Conservation (phyloP, 2,329 filamentous ascomycete species). For the Aspergillus sclerotialis region DNA sequence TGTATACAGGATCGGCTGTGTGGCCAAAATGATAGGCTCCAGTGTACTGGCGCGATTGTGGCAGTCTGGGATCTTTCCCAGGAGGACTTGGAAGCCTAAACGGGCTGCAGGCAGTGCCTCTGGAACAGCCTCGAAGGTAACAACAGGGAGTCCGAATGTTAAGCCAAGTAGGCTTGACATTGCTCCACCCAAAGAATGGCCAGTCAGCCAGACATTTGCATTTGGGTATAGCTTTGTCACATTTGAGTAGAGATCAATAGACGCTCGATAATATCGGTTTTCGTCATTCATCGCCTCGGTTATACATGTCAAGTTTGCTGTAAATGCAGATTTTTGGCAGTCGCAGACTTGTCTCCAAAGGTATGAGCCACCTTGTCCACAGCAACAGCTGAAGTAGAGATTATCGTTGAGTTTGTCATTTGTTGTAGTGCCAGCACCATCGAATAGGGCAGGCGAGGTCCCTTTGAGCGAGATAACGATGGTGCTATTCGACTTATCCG, state of each 20-base stretch:
- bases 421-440: constrained; percentile 92
- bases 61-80: constrained; percentile 61
- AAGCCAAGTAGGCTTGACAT: constrained; percentile 82
- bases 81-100: constrained; percentile 82
- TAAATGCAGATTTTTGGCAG: constrained; percentile 79
- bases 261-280: constrained; percentile 85
- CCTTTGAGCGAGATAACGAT: constrained; percentile 91
- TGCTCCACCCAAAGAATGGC: constrained; percentile 86
- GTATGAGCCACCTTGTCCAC: constrained; percentile 83
- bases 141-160: constrained; percentile 82
- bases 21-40: constrained; percentile 89
- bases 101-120: constrained; percentile 81
- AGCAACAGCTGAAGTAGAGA: constrained; percentile 96
- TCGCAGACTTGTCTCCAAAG: constrained; percentile 90
- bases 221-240: constrained; percentile 82
- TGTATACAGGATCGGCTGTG: constrained; percentile 89
- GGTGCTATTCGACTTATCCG: constrained; percentile 76
- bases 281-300: constrained; percentile 67
- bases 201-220: constrained; percentile 79
- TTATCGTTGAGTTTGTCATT: constrained; percentile 99
- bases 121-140: constrained; percentile 89
- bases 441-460: constrained; percentile 82
- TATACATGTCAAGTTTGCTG: constrained; percentile 89
- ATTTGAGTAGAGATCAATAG: constrained; percentile 83
- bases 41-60: constrained; percentile 65